These are phyloP conservation scores for Phytophthora kernoviae DNA, from an alignment of 352 stramenopile genomes.

Conservation along the genomic window DNA sequence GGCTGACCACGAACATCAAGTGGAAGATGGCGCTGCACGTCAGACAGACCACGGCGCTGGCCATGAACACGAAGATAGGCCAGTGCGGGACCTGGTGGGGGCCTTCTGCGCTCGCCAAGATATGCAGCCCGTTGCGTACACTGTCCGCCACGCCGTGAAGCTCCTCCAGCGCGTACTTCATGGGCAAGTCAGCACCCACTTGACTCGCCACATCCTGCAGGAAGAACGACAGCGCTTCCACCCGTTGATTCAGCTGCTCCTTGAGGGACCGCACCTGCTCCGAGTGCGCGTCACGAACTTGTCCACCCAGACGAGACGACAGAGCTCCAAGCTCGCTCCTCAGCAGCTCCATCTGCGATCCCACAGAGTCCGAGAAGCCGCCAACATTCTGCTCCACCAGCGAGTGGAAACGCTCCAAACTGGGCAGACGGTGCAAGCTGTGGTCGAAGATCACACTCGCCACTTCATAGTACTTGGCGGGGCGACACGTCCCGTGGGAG, in stretches of 20 bases:
- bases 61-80: constrained; percentile 89
- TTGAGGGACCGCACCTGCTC: constrained; percentile 65
- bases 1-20: constrained; percentile 85
- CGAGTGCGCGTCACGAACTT: constrained; percentile 47
- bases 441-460: constrained; percentile 83
- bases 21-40: constrained; percentile 86
- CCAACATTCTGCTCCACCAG: constrained; percentile 77
- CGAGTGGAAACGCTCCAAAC: constrained; percentile 77
- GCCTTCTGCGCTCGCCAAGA: constrained; percentile 63
- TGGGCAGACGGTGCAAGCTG: constrained; percentile 85
- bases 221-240: constrained; percentile 74
- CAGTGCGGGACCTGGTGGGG: constrained; percentile 80
- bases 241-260: constrained; percentile 52
- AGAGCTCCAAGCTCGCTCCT: constrained; percentile 63
- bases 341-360: constrained; percentile 71
- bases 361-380: constrained; percentile 67
- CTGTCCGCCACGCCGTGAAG: constrained; percentile 75
- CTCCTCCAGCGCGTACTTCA: constrained; percentile 81
- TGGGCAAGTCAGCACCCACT: constrained; percentile 72
- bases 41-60: constrained; percentile 80
- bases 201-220: constrained; percentile 72
- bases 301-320: constrained; percentile 53
- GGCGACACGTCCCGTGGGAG: constrained; percentile 21
- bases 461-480: constrained; percentile 74
- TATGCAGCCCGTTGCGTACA: constrained; percentile 79